These are phyloP conservation scores for Chaetomium cochliodes DNA, from an alignment of 495 filamentous ascomycete species.

Conservation along the genomic window DNA sequence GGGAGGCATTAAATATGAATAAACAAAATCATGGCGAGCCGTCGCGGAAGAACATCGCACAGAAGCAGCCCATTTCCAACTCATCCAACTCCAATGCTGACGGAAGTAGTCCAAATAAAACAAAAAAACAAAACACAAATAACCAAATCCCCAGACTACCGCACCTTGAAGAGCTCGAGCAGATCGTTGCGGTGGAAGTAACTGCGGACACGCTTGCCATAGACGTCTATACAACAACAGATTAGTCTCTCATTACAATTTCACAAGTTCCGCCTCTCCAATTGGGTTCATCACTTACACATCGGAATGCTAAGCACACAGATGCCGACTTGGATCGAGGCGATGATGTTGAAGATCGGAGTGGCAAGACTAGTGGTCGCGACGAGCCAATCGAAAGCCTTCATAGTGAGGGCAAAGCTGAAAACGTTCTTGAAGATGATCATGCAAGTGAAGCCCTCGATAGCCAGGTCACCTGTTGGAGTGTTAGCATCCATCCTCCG, in stretches of 20 bases:
- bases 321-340: slow-evolving; percentile 70
- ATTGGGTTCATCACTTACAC: slow-evolving; percentile 44
- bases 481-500: slow-evolving; percentile 1
- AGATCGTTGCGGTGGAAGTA: slow-evolving; percentile 72
- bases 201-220: slow-evolving; percentile 72
- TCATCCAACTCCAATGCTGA: not conserved
- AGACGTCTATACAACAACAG: slow-evolving; percentile 57
- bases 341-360: slow-evolving; percentile 63
- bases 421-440: slow-evolving; percentile 92
- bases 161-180: slow-evolving; percentile 51
- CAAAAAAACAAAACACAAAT: not conserved
- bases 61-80: slow-evolving; percentile 1
- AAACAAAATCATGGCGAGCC: not conserved
- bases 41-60: not conserved
- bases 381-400: slow-evolving; percentile 78
- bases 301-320: slow-evolving; percentile 74
- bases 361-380: slow-evolving; percentile 54
- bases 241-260: not conserved
- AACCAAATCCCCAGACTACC: slow-evolving; percentile 12
- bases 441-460: slow-evolving; percentile 88
- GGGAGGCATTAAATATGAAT: slow-evolving; percentile 12
- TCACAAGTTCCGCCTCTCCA: too few relatives aligned
- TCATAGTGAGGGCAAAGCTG: slow-evolving; percentile 79
- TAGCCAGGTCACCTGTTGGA: slow-evolving; percentile 66
- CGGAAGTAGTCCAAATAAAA: not conserved